Evolutionary conservation across 805 yeast species (phyloP).

Genomic region (Ogataea kodamae): DNA sequence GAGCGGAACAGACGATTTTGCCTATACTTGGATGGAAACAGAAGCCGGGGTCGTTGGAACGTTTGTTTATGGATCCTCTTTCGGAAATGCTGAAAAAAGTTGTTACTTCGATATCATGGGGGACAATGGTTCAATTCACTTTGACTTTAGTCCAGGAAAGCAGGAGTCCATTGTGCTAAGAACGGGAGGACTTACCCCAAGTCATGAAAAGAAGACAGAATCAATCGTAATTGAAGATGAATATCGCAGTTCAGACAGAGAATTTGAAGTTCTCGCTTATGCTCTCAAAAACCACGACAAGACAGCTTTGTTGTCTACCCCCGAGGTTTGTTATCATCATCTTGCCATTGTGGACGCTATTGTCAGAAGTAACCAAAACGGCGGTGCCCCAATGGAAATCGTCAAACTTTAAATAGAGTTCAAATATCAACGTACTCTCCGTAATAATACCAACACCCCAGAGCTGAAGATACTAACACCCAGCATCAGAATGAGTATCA

Average conservation of each 20-base stretch:
- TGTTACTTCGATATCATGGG: constrained; percentile 73
- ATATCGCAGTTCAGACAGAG: constrained; percentile 39
- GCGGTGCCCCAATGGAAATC: constrained; percentile 37
- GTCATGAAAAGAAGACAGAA: constrained; percentile 39
- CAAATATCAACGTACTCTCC: too few species aligned
- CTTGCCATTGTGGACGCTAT: constrained; percentile 88
- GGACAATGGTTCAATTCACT: constrained; percentile 66
- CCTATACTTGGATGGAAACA: constrained; percentile 63
- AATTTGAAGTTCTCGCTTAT: constrained; percentile 47
- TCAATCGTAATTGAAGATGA: constrained; percentile 42
- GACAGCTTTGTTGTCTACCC: constrained; percentile 38
- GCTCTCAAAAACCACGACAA: constrained; percentile 26
- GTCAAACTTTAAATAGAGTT: constrained; percentile 25
- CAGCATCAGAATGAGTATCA: constrained; percentile 77
- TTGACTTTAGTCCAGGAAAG: constrained; percentile 58
- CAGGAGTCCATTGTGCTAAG: constrained; percentile 37
- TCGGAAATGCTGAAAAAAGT: constrained; percentile 75
- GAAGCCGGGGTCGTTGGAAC: constrained; percentile 71
- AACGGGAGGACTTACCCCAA: constrained; percentile 54
- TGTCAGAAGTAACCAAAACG: constrained; percentile 58
- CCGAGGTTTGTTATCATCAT: constrained; percentile 85
- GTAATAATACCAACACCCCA: constrained; percentile 30
- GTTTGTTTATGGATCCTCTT: constrained; percentile 82
- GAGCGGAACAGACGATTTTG: constrained; percentile 80
- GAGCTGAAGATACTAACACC: constrained; percentile 67